Percentiles rank a stretch among this genome's conserved stretches.
phyloP scores from a whole-genome alignment of 2,329 filamentous ascomycete species.

The Trichoderma atroviride region DNA sequence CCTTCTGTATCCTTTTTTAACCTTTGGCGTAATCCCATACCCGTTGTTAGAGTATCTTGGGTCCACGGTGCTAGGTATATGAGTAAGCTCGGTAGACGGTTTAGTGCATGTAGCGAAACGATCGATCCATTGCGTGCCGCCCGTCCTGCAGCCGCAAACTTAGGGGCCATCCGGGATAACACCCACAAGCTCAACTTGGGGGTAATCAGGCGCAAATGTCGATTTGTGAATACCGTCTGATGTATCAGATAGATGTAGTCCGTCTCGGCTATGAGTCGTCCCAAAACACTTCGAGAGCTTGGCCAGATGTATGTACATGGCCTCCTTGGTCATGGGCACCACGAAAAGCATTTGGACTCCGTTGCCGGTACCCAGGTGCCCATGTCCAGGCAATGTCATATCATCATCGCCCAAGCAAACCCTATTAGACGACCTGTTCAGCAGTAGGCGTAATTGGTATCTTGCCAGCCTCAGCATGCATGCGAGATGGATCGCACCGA shows the following conservation, averaged over 20 bases:
- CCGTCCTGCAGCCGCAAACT: not conserved
- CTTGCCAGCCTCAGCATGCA: not conserved
- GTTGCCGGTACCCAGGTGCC: not conserved
- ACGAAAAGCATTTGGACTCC: no score
- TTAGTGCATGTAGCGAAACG: not conserved
- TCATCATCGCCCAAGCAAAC: not conserved
- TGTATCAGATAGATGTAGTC: not conserved
- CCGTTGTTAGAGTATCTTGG: not conserved
- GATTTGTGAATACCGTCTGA: not conserved
- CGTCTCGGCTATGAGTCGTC: not conserved
- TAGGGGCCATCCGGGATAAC: not conserved
- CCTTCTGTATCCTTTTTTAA: constrained; percentile 5
- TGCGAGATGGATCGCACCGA: not conserved
- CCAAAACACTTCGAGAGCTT: no score
- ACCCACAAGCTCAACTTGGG: not conserved
- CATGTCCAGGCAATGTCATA: not conserved
- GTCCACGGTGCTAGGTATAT: not conserved
- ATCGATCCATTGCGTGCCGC: constrained; percentile 7
- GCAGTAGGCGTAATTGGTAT: not conserved
- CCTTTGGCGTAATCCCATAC: not conserved
- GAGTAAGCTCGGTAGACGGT: not conserved
- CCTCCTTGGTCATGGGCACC: no score
- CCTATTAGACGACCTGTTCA: not conserved
- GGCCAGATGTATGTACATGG: not conserved
- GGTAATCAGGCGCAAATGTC: not conserved